Evolutionary conservation across 805 yeast genomes (phyloP).

Genomic region (Kluyveromyces nonfermentans): DNA sequence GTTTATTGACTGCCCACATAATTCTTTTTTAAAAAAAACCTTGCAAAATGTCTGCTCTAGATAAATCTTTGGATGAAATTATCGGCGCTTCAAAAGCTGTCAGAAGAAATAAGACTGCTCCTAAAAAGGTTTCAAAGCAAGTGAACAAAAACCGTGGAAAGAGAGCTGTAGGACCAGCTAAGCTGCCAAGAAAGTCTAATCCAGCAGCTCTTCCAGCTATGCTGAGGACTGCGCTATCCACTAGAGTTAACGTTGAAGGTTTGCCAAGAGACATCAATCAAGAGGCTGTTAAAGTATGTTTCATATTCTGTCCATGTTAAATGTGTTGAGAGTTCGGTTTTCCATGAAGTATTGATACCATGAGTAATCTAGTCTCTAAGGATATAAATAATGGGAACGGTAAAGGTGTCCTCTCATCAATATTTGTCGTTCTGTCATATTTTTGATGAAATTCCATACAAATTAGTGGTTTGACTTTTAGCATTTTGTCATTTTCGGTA

Average conservation of each 20-base stretch:
- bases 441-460: neutral
- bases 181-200: conserved; percentile 24
- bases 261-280: conserved; percentile 80
- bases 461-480: neutral
- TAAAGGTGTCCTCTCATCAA: neutral
- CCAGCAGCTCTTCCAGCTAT: conserved; percentile 31
- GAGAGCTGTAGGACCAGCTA: conserved; percentile 13
- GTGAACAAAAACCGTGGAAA: conserved; percentile 21
- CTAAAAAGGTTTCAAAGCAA: conserved; percentile 28
- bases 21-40: too few relatives aligned
- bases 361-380: neutral
- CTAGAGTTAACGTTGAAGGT: conserved; percentile 78
- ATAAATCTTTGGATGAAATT: conserved; percentile 91
- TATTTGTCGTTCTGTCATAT: neutral
- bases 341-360: neutral
- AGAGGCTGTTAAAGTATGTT: conserved; percentile 80
- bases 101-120: conserved; percentile 25
- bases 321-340: neutral
- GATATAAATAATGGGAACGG: neutral
- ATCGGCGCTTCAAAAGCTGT: conserved; percentile 51
- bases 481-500: neutral
- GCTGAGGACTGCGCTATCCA: conserved; percentile 47
- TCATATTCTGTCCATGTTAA: neutral
- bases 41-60: conserved; percentile 63
- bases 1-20: neutral